Evolutionary conservation across 345 rosid species (phyloP).

Genomic region (Pistacia integerrima): DNA sequence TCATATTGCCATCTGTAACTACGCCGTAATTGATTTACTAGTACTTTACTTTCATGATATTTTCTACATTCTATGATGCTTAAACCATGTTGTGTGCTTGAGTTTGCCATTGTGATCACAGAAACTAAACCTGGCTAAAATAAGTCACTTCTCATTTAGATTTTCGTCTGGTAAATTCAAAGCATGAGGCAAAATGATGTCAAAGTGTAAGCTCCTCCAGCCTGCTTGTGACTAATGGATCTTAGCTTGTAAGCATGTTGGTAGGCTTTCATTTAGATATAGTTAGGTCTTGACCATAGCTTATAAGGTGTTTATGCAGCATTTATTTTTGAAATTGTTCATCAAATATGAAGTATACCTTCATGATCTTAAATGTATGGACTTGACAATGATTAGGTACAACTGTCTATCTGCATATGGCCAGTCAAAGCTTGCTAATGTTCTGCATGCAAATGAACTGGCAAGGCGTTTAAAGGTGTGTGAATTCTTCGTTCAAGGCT

Average conservation of each 20-base stretch:
- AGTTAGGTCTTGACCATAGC: conserved; percentile 4
- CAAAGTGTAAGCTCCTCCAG: background rate
- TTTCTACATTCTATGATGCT: background rate
- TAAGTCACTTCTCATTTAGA: background rate
- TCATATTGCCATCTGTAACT: background rate
- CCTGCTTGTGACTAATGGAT: conserved; percentile 4
- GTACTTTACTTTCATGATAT: background rate
- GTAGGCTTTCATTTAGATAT: background rate
- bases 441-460: conserved; percentile 83
- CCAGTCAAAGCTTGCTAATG: conserved; percentile 75
- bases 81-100: background rate
- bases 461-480: conserved; percentile 68
- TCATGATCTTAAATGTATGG: background rate
- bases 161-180: background rate
- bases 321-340: background rate
- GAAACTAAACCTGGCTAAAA: background rate
- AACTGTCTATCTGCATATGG: conserved; percentile 52
- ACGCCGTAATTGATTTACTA: background rate
- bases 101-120: conserved; percentile 6
- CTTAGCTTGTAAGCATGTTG: no score
- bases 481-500: background rate
- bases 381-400: conserved; percentile 42
- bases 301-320: background rate
- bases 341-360: background rate
- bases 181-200: background rate